phyloP scores from a whole-genome alignment of 306 rosid species.

The Parietaria judaica region DNA sequence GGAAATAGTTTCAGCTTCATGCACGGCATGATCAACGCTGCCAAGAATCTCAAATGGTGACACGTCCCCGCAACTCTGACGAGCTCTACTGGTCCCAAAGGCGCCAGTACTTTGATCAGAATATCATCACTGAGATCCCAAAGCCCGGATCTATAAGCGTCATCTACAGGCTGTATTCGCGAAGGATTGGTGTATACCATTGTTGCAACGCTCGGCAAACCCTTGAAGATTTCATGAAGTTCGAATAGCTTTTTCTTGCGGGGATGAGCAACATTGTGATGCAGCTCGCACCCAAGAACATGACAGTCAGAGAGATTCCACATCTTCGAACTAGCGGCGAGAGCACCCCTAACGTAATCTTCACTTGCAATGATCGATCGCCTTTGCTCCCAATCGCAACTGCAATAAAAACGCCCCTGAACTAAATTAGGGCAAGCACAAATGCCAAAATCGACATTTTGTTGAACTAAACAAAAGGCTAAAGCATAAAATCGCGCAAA shows the following conservation, averaged over 20 bases:
- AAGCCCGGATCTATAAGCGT: conserved; percentile 39
- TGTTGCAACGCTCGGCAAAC: conserved; percentile 52
- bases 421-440: conserved; percentile 1
- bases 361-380: conserved; percentile 41
- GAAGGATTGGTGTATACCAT: conserved; percentile 26
- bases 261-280: conserved; percentile 32
- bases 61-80: conserved; percentile 71
- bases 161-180: conserved; percentile 45
- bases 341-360: conserved; percentile 26
- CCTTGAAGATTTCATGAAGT: conserved; percentile 84
- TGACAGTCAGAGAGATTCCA: conserved; percentile 86
- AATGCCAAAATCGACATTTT: neutral
- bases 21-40: conserved; percentile 74
- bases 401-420: conserved; percentile 27
- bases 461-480: neutral
- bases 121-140: conserved; percentile 80
- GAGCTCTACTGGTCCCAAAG: conserved; percentile 56
- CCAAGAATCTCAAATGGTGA: conserved; percentile 57
- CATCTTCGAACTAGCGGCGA: conserved; percentile 30
- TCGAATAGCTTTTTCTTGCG: conserved; percentile 58
- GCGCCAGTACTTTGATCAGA: conserved; percentile 47
- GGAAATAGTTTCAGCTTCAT: conserved; percentile 81
- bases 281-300: conserved; percentile 76
- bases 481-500: no score
- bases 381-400: conserved; percentile 73